Conservation (phyloP, 176 grass and related monocot genomes). For the Avena atlantica region DNA sequence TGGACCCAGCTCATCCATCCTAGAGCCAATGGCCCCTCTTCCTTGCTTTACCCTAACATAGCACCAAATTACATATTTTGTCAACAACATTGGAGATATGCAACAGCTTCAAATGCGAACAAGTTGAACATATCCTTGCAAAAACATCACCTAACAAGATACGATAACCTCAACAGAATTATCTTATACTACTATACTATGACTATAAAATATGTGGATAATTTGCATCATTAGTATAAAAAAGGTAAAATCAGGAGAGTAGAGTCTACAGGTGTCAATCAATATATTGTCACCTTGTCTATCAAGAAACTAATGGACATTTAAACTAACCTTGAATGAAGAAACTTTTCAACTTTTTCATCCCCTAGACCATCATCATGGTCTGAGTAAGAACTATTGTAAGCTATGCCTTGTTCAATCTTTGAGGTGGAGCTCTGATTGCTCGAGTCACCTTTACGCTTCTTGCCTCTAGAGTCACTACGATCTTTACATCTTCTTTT, state of each 20-base stretch:
- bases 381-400: conserved; percentile 49
- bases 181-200: conserved; percentile 1
- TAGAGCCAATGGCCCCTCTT: conserved; percentile 83
- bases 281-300: neutral
- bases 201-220: neutral
- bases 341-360: conserved; percentile 83
- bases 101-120: neutral
- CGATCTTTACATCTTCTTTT: conserved; percentile 40
- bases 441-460: conserved; percentile 48
- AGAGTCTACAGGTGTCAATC: conserved; percentile 13
- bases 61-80: conserved; percentile 9
- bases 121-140: neutral
- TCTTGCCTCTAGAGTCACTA: conserved; percentile 47
- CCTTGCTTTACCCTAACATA: conserved; percentile 72
- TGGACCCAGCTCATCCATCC: conserved; percentile 92
- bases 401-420: conserved; percentile 43
- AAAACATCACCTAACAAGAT: conserved; percentile 25
- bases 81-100: neutral
- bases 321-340: conserved; percentile 78
- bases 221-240: neutral
- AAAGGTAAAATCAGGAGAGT: neutral
- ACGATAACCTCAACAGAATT: neutral
- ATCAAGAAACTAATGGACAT: conserved; percentile 1
- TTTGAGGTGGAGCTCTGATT: conserved; percentile 52
- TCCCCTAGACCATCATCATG: conserved; percentile 59